Evolutionary conservation across 1,284 basidiomycete species (phyloP), one percentile per base, ranked within the genome.

Genomic region (Boletus sp.): DNA sequence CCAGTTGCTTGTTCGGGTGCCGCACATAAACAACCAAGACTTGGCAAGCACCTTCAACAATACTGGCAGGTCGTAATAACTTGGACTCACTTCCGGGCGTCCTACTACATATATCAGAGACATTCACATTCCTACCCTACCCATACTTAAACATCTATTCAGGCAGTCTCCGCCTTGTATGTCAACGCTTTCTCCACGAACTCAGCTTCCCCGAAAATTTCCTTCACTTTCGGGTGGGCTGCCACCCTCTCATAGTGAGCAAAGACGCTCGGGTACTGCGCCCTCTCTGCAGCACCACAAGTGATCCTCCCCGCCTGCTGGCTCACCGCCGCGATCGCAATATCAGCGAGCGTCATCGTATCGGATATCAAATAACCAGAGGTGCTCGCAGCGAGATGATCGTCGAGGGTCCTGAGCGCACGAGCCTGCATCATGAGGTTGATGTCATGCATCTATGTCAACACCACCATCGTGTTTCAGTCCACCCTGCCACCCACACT

Each of bases 271-370:
- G 80, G 73, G 67, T 72, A 69, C 61, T 69, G 69, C 34, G 62
- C 66, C 52, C 77, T 70, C 54, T 66, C 57, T 20, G 64, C 56
- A 40, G 69, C 66, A 55, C 76, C 78, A 51, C 76, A 64, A 37
- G 72, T 62, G 42, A 65, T 58, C 38, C 43, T 54, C 38, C 57
- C 63, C 22, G 59, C 54, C 54, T 62, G 59, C 59, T 62, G 54
- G 51, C 73, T 66, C 54, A 70, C 62, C 22, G 72, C 65, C 34
- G 71, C 78, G 49, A 81, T 52, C 48, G 70, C 66, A 62, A 85
- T 68, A 59, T 85, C 83, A 46, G 80, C 82, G 43, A 82, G 69
- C 48, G 82, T 78, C 67, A 84, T 69, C 57, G 73, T 70, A 63
- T 83, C 76, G 48, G 74, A 75, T 44, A 82, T 75, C 55, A 84